phyloP scores from a whole-genome alignment of 768 basidiomycete genomes.

The Solioccasus polychromus region DNA sequence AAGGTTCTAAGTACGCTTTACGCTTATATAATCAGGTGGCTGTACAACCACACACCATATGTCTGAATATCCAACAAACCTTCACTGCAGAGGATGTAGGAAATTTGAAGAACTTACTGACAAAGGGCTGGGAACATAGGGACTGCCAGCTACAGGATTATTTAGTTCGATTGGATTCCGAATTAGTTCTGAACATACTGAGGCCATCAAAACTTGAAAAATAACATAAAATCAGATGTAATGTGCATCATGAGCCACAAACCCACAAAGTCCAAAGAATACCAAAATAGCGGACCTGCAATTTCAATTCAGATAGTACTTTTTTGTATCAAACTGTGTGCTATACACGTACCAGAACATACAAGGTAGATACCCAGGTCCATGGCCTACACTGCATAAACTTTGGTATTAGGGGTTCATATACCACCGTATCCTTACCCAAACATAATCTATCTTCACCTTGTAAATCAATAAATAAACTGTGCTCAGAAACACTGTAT shows the following conservation, averaged over 20 bases:
- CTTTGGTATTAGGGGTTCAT: neutral
- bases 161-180: neutral
- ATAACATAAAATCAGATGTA: neutral
- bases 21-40: too few relatives aligned
- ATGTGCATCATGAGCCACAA: neutral
- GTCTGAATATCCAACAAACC: too few relatives aligned
- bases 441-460: neutral
- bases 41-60: too few relatives aligned
- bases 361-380: neutral
- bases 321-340: neutral
- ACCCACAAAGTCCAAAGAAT: neutral
- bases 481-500: neutral
- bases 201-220: neutral
- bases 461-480: too few relatives aligned
- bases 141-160: neutral
- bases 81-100: too few relatives aligned
- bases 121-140: neutral
- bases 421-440: neutral
- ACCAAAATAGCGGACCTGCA: neutral
- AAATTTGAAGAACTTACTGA: neutral
- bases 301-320: neutral
- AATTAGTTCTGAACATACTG: neutral
- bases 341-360: neutral
- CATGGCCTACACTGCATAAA: neutral
- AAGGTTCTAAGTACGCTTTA: too few relatives aligned